Evolutionary conservation across 306 rosid genomes (phyloP), one percentile per base, ranked within the genome.

Genomic region (Lithocarpus polystachyus): DNA sequence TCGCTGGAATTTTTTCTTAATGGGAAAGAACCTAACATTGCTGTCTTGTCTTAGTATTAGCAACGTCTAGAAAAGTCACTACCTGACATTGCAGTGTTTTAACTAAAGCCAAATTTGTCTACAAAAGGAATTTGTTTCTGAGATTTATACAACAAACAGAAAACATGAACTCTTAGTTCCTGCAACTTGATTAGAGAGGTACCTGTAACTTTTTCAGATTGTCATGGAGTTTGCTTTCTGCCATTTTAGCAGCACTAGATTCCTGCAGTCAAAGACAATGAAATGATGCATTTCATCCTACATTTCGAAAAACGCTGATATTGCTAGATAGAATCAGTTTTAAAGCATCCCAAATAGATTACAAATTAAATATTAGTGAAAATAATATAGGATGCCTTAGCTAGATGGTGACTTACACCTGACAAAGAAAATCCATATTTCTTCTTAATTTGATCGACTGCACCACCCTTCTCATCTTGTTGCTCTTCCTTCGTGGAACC

Each of bases 391-490:
- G 29, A 72, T 68, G 43, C n/a, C 2, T 23, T 48, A 9, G 70
- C 72, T 33, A 45, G 3, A 67, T 56, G 65, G n/a, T 73, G 78
- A 57, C 95, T 86, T 86, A 91, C 97, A 73, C 73, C 78, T 56
- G 90, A 83, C 0, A 88, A 84, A 52, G 94, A 77, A 53, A 87
- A 91, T 60, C 99, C 97, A 35, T 94, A 92, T 90, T 74, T 89
- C 87, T 62, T 89, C 92, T 92, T 92, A 71, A 91, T 92, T 80
- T 92, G 91, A 85, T 90, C 89, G 33, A 94, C 86, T 28, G 89
- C 33, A 22, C 82, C 91, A 57, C 68, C 70, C 81, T 88, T 88
- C 67, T 86, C 90, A 15, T 89, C 89, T 55, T 71, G 85, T 20
- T 84, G 86, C 80, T 90, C 95, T 84, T 87, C 97, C 82, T 84